These are phyloP conservation scores for Monilinia polystroma DNA, from an alignment of 2,329 filamentous ascomycete species.

Conservation along the genomic window DNA sequence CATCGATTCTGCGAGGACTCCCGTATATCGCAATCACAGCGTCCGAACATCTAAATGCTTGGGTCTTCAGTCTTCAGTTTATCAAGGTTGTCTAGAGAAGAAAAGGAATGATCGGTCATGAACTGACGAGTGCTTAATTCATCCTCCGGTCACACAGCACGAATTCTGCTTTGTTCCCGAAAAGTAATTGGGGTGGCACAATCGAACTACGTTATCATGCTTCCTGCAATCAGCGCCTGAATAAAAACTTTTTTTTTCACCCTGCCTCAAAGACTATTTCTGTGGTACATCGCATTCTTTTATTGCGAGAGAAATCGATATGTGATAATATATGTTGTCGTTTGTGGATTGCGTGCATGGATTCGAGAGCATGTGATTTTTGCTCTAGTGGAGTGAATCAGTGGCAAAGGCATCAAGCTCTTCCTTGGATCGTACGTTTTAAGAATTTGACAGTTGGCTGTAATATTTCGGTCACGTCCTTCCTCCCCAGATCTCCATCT, in stretches of 20 bases:
- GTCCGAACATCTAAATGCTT: neutral
- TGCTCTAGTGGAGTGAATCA: neutral
- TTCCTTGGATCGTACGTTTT: neutral
- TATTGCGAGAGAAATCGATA: neutral
- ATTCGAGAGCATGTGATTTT: slow-evolving; percentile 9
- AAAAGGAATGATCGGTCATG: neutral
- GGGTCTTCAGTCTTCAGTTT: neutral
- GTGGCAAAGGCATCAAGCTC: neutral
- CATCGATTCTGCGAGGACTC: neutral
- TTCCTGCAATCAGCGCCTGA: slow-evolving; percentile 15
- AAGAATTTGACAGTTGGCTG: neutral
- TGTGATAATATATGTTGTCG: neutral
- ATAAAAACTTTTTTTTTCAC: neutral
- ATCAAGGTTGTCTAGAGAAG: neutral
- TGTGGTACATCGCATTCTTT: neutral
- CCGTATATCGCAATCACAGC: neutral
- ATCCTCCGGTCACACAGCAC: neutral
- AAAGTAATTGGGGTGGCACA: neutral
- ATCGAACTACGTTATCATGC: slow-evolving; percentile 1
- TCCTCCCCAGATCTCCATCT: neutral
- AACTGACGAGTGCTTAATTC: neutral
- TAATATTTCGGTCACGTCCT: neutral
- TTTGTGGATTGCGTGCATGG: neutral
- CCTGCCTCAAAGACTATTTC: neutral
- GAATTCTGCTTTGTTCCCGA: slow-evolving; percentile 9